A percentile compares a stretch with the other conserved stretches of the same genome.
These are phyloP conservation scores for Aspergillus terreus DNA, from an alignment of 2,329 filamentous ascomycete species.

Conservation along the genomic window DNA sequence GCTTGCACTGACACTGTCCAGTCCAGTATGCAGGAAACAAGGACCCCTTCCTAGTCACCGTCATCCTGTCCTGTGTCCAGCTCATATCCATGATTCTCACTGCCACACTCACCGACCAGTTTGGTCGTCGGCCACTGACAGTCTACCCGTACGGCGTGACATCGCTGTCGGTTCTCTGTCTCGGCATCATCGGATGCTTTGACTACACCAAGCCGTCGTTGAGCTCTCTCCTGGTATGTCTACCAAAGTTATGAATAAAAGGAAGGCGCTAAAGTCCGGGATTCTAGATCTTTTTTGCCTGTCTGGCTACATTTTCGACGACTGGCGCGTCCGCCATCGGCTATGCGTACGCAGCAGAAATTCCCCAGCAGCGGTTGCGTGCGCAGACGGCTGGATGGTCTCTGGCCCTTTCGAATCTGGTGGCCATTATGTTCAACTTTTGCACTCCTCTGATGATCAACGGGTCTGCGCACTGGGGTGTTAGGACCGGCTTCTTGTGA, in stretches of 20 bases:
- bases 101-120: slow-evolving; percentile 29
- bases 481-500: slow-evolving; percentile 46
- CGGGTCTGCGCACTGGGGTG: slow-evolving; percentile 37
- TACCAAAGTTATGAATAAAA: background rate
- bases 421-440: slow-evolving; percentile 46
- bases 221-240: slow-evolving; percentile 36
- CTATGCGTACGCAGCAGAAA: slow-evolving; percentile 42
- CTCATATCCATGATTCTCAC: slow-evolving; percentile 42
- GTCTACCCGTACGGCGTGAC: slow-evolving; percentile 40
- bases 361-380: slow-evolving; percentile 40
- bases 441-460: slow-evolving; percentile 47
- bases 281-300: slow-evolving; percentile 41
- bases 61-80: slow-evolving; percentile 42
- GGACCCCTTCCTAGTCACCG: slow-evolving; percentile 41
- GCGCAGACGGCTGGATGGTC: slow-evolving; percentile 39
- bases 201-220: slow-evolving; percentile 31
- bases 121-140: slow-evolving; percentile 38
- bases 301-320: slow-evolving; percentile 40
- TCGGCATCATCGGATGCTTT: slow-evolving; percentile 42
- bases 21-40: slow-evolving; percentile 42
- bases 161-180: slow-evolving; percentile 31
- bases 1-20: slow-evolving; percentile 1
- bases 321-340: slow-evolving; percentile 43
- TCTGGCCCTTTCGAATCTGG: slow-evolving; percentile 38
- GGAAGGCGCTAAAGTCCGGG: background rate